Conservation (phyloP, 2,329 filamentous ascomycete species). For the Graphium sp. region DNA sequence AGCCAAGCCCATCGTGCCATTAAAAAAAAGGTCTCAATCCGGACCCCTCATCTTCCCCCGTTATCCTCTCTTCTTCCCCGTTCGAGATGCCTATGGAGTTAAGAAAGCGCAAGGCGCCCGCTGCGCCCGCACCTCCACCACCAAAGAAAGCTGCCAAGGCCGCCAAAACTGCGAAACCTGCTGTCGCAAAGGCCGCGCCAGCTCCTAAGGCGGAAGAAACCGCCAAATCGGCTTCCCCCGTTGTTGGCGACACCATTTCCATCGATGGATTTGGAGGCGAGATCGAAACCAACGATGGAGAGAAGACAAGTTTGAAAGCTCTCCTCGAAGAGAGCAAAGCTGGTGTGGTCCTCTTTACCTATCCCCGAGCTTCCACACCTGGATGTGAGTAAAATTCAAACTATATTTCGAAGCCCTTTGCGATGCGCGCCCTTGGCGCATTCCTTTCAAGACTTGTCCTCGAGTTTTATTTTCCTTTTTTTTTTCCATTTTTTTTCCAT, state of each 20-base stretch:
- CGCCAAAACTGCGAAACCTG: constrained; percentile 14
- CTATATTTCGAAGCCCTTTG: too few species aligned
- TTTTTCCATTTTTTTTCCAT: background rate
- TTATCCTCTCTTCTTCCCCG: too few species aligned
- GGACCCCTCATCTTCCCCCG: too few species aligned
- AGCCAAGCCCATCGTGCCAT: too few species aligned
- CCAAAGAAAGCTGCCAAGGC: constrained; percentile 16
- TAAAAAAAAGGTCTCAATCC: too few species aligned
- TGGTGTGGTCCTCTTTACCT: constrained; percentile 86
- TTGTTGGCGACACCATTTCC: constrained; percentile 36
- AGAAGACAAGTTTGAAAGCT: constrained; percentile 60
- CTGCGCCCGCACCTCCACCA: constrained; percentile 25
- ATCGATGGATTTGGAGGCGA: constrained; percentile 50
- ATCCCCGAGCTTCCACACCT: constrained; percentile 85
- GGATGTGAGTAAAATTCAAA: constrained; percentile 64
- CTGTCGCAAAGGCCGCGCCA: constrained; percentile 13
- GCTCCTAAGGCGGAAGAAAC: background rate
- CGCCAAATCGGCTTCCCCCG: constrained; percentile 6
- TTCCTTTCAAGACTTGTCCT: too few species aligned
- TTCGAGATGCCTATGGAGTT: constrained; percentile 45
- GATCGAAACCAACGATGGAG: constrained; percentile 72
- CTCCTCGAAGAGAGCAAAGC: constrained; percentile 70
- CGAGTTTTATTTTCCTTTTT: background rate
- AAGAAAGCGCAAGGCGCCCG: constrained; percentile 43
- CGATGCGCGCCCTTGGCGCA: too few species aligned